Evolutionary conservation across 441 rosid species (phyloP).

Genomic region (Capsella rubella): DNA sequence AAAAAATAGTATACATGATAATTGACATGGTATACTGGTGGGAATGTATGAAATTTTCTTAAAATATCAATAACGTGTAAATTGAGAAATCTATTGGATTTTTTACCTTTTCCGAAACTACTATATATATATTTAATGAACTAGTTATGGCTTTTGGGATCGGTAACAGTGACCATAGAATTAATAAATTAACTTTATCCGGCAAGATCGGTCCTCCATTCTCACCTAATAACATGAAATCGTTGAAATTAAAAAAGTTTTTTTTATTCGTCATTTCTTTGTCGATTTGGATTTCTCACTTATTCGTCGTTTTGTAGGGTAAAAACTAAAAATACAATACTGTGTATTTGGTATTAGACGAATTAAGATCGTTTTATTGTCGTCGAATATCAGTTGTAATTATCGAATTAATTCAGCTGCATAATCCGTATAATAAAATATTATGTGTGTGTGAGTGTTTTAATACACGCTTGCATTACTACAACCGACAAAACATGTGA

Average conservation of each 20-base stretch:
- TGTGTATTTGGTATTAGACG: background rate
- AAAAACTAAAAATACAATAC: background rate
- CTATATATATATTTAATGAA: background rate
- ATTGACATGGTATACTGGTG: constrained; percentile 3
- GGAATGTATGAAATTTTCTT: background rate
- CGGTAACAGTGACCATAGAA: constrained; percentile 13
- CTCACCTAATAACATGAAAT: constrained; percentile 7
- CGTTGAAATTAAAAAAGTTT: constrained; percentile 22
- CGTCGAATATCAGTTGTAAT: constrained; percentile 1
- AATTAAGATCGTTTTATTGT: background rate
- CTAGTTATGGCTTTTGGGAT: constrained; percentile 1
- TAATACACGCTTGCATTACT: constrained; percentile 33
- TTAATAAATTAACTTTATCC: background rate
- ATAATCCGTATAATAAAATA: background rate
- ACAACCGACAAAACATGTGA: constrained; percentile 45
- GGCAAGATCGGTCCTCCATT: constrained; percentile 6
- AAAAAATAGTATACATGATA: background rate
- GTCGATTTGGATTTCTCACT: background rate
- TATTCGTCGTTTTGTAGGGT: background rate
- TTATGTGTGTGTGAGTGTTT: constrained; percentile 9
- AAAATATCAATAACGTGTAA: background rate
- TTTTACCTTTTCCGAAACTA: constrained; percentile 17
- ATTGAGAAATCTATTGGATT: constrained; percentile 1
- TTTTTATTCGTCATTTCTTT: constrained; percentile 23
- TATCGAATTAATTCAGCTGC: constrained; percentile 9